Percentiles rank a stretch among this genome's conserved stretches.
phyloP scores from a whole-genome alignment of 345 rosid genomes.

The Salix dunnii region DNA sequence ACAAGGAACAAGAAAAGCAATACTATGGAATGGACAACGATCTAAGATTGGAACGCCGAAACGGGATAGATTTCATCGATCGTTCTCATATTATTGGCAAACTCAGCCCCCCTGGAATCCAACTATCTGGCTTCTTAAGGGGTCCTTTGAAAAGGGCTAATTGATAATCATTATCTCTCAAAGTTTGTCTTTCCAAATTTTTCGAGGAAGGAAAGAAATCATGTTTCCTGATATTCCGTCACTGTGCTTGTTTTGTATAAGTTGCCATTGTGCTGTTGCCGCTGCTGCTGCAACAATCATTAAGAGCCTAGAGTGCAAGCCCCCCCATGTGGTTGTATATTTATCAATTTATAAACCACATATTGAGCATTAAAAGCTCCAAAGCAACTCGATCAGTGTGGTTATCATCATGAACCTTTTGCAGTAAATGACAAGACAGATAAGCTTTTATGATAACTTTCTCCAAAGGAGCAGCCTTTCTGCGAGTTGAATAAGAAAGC shows the following conservation, averaged over 20 bases:
- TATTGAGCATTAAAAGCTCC: not conserved
- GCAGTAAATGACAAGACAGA: constrained; percentile 21
- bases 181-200: not conserved
- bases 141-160: not conserved
- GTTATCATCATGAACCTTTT: not conserved
- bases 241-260: constrained; percentile 10
- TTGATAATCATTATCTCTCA: not conserved
- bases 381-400: constrained; percentile 3
- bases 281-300: constrained; percentile 12
- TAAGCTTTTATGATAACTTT: constrained; percentile 5
- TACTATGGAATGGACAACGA: not conserved
- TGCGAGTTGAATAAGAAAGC: constrained; percentile 32
- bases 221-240: not conserved
- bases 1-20: not conserved
- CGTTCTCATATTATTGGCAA: not conserved
- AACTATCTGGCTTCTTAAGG: not conserved
- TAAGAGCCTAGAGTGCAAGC: constrained; percentile 14
- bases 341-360: constrained; percentile 8
- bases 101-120: not conserved
- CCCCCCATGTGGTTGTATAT: constrained; percentile 6
- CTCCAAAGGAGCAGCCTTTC: constrained; percentile 12
- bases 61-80: not conserved
- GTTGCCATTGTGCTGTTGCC: constrained; percentile 5
- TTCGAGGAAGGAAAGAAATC: not conserved
- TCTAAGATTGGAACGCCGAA: not conserved